phyloP scores from a whole-genome alignment of 257 asterid species.

The Asclepias syriaca region DNA sequence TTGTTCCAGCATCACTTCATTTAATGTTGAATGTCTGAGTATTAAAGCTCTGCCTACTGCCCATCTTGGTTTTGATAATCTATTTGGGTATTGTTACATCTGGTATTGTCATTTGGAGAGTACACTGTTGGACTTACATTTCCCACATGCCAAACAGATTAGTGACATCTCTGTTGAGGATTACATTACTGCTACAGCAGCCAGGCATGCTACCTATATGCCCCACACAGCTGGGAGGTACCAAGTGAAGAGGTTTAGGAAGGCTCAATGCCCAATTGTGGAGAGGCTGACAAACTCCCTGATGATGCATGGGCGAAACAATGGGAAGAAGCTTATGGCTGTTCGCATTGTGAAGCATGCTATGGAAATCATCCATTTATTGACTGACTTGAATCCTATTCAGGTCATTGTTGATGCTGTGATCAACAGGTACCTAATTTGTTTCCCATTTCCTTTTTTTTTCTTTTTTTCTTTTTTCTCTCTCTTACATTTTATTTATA shows the following conservation, averaged over 20 bases:
- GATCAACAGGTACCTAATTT: conserved; percentile 51
- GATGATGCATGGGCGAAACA: conserved; percentile 85
- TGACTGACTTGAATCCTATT: conserved; percentile 67
- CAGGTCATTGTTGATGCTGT: conserved; percentile 81
- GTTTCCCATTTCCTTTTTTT: background rate
- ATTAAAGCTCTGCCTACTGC: background rate
- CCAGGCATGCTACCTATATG: conserved; percentile 62
- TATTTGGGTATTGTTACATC: background rate
- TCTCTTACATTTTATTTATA: background rate
- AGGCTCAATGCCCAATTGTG: conserved; percentile 80
- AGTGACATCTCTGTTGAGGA: conserved; percentile 74
- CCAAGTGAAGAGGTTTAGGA: conserved; percentile 67
- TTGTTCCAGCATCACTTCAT: background rate
- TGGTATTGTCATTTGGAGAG: background rate
- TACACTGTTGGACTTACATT: background rate
- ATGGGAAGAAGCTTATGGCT: conserved; percentile 75
- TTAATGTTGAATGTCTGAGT: background rate
- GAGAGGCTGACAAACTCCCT: conserved; percentile 74
- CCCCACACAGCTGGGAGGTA: conserved; percentile 88
- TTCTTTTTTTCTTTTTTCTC: background rate
- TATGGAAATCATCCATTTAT: conserved; percentile 76
- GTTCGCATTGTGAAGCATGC: conserved; percentile 77
- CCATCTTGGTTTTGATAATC: background rate
- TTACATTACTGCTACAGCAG: conserved; percentile 74
- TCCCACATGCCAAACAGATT: conserved; percentile 26